These are phyloP conservation scores for Combretum micranthum DNA, from an alignment of 345 rosid species.

Conservation along the genomic window DNA sequence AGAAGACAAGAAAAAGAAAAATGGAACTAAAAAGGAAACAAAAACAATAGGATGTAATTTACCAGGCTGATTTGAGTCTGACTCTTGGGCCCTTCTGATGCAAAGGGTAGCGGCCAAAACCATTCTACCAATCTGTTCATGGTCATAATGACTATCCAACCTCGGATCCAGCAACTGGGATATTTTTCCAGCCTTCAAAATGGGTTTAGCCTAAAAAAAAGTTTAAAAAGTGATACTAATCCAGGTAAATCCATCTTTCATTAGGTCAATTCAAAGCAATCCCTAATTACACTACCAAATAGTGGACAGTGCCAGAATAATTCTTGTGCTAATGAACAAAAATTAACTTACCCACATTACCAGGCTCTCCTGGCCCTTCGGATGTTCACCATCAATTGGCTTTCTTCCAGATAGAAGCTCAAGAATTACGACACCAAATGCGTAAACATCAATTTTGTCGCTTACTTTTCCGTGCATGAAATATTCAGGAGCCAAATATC, in stretches of 20 bases:
- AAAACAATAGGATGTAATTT: slow-evolving; percentile 11
- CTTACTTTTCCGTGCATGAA: slow-evolving; percentile 90
- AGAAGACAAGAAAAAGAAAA: not conserved
- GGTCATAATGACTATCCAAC: slow-evolving; percentile 30
- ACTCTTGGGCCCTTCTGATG: slow-evolving; percentile 50
- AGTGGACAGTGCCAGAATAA: not conserved
- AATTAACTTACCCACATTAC: slow-evolving; percentile 80
- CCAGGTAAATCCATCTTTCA: not conserved
- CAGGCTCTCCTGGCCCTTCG: slow-evolving; percentile 81
- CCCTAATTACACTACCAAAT: too few species aligned
- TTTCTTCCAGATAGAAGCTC: slow-evolving; percentile 89
- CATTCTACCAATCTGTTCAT: slow-evolving; percentile 56
- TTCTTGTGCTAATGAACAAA: not conserved
- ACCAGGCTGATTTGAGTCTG: slow-evolving; percentile 77
- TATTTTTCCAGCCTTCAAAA: slow-evolving; percentile 56
- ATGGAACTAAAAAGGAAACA: not conserved
- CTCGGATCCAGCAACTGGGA: slow-evolving; percentile 67
- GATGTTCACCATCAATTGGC: slow-evolving; percentile 56
- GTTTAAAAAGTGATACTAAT: not conserved
- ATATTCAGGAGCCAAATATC: slow-evolving; percentile 98
- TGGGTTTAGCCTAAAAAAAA: slow-evolving; percentile 65
- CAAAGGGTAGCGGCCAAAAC: slow-evolving; percentile 78
- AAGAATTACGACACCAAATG: slow-evolving; percentile 87
- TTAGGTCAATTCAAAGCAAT: too few species aligned
- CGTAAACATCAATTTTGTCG: slow-evolving; percentile 90